A percentile compares a stretch with the other conserved stretches of the same genome.
Evolutionary conservation across 1,284 basidiomycete genomes (phyloP).

Genomic region (Fomitopsis palustris): DNA sequence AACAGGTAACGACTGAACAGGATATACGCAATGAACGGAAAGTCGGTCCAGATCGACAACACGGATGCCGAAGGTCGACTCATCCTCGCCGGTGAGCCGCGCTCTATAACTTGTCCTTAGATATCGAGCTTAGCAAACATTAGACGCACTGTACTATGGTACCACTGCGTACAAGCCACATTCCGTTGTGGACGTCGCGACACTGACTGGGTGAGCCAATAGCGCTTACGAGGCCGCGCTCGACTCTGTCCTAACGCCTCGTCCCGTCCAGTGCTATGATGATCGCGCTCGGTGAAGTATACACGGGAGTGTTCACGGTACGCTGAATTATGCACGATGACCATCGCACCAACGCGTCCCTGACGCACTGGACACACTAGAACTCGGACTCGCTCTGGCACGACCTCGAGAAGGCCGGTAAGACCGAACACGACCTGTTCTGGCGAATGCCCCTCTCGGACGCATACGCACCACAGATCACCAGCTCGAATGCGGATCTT

Average conservation of each 20-base stretch:
- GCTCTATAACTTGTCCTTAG: neutral
- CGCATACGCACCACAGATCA: slow-evolving; percentile 75
- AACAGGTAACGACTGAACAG: slow-evolving; percentile 34
- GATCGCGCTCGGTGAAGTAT: slow-evolving; percentile 71
- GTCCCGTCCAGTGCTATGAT: slow-evolving; percentile 51
- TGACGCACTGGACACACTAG: slow-evolving; percentile 26
- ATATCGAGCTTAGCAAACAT: neutral
- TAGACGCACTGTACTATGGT: slow-evolving; percentile 85
- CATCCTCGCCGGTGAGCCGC: slow-evolving; percentile 57
- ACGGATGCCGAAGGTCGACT: slow-evolving; percentile 88
- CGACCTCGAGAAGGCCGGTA: slow-evolving; percentile 67
- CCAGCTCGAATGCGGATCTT: slow-evolving; percentile 77
- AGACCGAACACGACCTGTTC: slow-evolving; percentile 75
- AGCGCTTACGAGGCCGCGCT: neutral
- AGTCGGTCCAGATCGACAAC: slow-evolving; percentile 86
- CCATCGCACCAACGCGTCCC: neutral
- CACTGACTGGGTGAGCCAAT: slow-evolving; percentile 58
- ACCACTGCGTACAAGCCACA: slow-evolving; percentile 77
- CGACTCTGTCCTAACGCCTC: neutral
- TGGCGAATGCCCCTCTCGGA: slow-evolving; percentile 87
- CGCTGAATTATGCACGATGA: slow-evolving; percentile 17
- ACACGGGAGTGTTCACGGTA: slow-evolving; percentile 80
- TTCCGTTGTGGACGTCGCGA: slow-evolving; percentile 85
- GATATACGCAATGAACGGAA: slow-evolving; percentile 86
- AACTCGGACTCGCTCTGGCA: slow-evolving; percentile 75